Base-by-base conservation (phyloP, 2,329 filamentous ascomycete species). In the Blumeriella jaapii region DNA sequence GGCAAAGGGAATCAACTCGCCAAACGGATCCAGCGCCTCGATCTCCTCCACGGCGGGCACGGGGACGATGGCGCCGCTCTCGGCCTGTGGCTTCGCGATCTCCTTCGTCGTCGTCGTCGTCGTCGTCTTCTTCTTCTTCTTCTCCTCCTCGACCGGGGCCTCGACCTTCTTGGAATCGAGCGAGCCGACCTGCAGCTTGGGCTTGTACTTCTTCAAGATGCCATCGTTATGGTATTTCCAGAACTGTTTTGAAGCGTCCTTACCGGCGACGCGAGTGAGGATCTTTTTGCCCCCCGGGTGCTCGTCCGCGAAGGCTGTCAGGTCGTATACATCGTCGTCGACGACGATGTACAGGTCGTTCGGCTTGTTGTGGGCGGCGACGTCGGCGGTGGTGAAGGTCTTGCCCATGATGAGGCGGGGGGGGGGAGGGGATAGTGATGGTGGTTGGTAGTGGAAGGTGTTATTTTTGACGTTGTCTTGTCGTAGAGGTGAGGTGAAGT, bases 241-340 rank as follows among this genome's bases (percentile, higher is more conserved):
- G 36, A 55, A 53, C 36, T 56, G 45, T 26, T 54, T 54, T 16
- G 44, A 49, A 20, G 55, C 53, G 32, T 57, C 55, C 38, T 57
- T 57, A 19, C 54, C 55, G 10, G 55, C 55, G 16, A 56, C 54
- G 10, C 53, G 49, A 8, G 49, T 49, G 23, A 51, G 44, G 34
- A 51, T 50, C 42, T 56, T 57, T 44, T 56, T 56, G 17, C 55
- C 55, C 16, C 52, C 48, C 58, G 82, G 83, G 59, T 89, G 82
- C 47, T 87, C 81, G 41, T 87, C 78, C 58, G 84, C 80, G 59
- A 89, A 89, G 55, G 78, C 86, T 51, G 86, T 93, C 52, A 96
- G 59, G 57, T 98, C 89, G 61, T 94, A 96, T 49, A 96, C 89
- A 61, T 96, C 89, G 53, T 87, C 82, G 49, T 96, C 89, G 48